Evolutionary conservation across 108 stramenopile genomes (phyloP).

Genomic region (Mediolabrus comicus): DNA sequence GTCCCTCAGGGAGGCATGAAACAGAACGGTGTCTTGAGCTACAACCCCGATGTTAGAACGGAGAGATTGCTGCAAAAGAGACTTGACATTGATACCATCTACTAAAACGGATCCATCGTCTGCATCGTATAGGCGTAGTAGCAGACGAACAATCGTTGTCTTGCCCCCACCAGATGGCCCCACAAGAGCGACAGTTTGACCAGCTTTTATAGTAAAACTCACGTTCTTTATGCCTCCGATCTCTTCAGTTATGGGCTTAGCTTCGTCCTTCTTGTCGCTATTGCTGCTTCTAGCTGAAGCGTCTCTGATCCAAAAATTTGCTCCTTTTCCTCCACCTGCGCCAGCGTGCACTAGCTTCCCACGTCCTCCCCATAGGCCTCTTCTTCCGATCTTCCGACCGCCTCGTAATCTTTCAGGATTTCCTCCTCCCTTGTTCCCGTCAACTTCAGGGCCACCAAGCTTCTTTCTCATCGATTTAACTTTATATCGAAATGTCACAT

Average conservation of each 20-base stretch:
- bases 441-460: slow-evolving; percentile 25
- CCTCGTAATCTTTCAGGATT: slow-evolving; percentile 11
- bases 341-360: slow-evolving; percentile 20
- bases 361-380: slow-evolving; percentile 30
- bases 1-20: slow-evolving; percentile 67
- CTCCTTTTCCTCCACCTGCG: slow-evolving; percentile 12
- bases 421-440: not conserved
- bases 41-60: slow-evolving; percentile 68
- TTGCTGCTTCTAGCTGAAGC: not conserved
- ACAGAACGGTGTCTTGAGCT: slow-evolving; percentile 81
- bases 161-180: slow-evolving; percentile 65
- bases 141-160: slow-evolving; percentile 60
- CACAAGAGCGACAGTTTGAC: slow-evolving; percentile 37
- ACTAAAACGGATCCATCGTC: slow-evolving; percentile 55
- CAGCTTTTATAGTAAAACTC: slow-evolving; percentile 34
- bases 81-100: slow-evolving; percentile 61
- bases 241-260: slow-evolving; percentile 4
- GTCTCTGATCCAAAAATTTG: slow-evolving; percentile 13
- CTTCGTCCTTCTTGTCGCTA: not conserved
- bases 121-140: slow-evolving; percentile 65
- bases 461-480: slow-evolving; percentile 17
- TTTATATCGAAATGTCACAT: slow-evolving; percentile 48
- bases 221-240: slow-evolving; percentile 36
- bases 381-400: slow-evolving; percentile 9
- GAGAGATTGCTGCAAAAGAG: slow-evolving; percentile 47